These are phyloP conservation scores for Nicotiana tabacum DNA, from an alignment of 257 asterid species.

Conservation along the genomic window DNA sequence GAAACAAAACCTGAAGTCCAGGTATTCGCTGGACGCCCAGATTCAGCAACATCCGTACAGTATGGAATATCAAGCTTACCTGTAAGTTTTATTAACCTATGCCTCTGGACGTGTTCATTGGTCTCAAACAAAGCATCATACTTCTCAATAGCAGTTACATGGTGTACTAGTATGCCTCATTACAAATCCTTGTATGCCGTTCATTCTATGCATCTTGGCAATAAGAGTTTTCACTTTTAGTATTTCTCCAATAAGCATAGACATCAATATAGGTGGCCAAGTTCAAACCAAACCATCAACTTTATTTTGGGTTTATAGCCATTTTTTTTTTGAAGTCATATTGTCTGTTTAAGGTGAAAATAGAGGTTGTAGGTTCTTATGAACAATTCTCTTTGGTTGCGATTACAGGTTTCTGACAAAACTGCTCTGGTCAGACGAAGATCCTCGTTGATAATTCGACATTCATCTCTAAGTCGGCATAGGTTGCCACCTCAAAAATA, in stretches of 20 bases:
- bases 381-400: not conserved
- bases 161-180: not conserved
- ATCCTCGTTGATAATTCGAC: slow-evolving; percentile 15
- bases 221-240: not conserved
- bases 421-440: slow-evolving; percentile 8
- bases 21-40: slow-evolving; percentile 8
- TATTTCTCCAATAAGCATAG: not conserved
- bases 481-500: slow-evolving; percentile 12
- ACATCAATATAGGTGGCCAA: not conserved
- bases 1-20: slow-evolving; percentile 8
- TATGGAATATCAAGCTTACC: slow-evolving; percentile 33
- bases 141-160: not conserved
- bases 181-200: not conserved
- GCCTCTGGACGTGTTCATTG: not conserved
- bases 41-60: slow-evolving; percentile 9
- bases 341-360: slow-evolving; percentile 2
- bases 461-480: slow-evolving; percentile 10
- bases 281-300: not conserved
- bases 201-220: not conserved
- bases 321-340: not conserved
- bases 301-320: not conserved
- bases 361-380: not conserved
- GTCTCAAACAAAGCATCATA: not conserved
- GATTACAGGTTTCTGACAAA: slow-evolving; percentile 21
- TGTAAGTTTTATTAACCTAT: slow-evolving; percentile 17